Evolutionary conservation across 208 protist species (phyloP).

Genomic region (Trypanosoma congolense): DNA sequence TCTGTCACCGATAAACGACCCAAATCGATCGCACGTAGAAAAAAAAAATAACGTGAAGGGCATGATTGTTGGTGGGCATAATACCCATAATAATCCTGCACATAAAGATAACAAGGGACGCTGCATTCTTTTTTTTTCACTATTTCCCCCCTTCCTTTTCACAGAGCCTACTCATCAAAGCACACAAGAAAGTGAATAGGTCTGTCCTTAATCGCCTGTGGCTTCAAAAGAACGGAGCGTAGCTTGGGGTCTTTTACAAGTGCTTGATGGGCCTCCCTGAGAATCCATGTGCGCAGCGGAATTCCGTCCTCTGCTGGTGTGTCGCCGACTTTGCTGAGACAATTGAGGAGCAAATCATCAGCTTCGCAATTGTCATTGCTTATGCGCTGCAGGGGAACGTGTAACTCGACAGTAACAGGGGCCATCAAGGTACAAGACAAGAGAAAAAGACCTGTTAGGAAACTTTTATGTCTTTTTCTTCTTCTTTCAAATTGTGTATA

Average conservation of each 20-base stretch:
- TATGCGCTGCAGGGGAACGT: constrained; percentile 49
- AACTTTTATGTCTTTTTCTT: too few relatives aligned
- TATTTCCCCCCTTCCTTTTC: not conserved
- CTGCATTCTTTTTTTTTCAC: not conserved
- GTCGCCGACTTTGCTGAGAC: constrained; percentile 61
- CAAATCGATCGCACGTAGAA: too few relatives aligned
- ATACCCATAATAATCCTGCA: too few relatives aligned
- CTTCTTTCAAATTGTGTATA: too few relatives aligned
- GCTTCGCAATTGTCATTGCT: constrained; percentile 33
- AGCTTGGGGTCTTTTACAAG: constrained; percentile 47
- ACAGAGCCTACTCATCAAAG: constrained; percentile 10
- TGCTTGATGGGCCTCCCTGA: constrained; percentile 41
- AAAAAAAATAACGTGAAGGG: too few relatives aligned
- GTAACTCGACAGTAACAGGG: constrained; percentile 28
- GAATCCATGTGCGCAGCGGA: constrained; percentile 72
- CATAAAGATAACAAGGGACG: not conserved
- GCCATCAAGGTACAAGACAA: constrained; percentile 4
- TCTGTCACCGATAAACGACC: too few relatives aligned
- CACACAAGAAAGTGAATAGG: constrained; percentile 37
- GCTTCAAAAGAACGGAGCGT: constrained; percentile 42
- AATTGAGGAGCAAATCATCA: constrained; percentile 66
- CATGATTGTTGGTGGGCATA: too few relatives aligned
- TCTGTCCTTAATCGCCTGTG: constrained; percentile 45
- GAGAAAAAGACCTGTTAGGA: not conserved
- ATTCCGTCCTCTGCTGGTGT: constrained; percentile 63